phyloP scores from a whole-genome alignment of 1,284 basidiomycete species.

The Erythrobasidium hasegawianum region DNA sequence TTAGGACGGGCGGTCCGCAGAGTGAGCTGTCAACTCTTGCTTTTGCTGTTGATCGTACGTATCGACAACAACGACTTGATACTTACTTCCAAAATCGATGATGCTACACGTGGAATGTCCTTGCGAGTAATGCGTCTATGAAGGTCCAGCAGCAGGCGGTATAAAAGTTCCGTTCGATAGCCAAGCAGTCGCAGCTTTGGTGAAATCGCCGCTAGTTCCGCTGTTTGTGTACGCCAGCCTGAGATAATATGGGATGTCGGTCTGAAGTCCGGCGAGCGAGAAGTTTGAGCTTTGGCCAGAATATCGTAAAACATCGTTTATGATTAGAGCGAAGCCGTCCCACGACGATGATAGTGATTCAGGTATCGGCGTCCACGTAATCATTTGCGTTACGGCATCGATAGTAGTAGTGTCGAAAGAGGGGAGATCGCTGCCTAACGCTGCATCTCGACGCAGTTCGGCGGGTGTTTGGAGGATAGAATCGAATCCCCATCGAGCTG shows the following conservation, averaged over 20 bases:
- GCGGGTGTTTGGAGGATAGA: conserved; percentile 71
- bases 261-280: conserved; percentile 61
- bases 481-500: conserved; percentile 71
- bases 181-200: conserved; percentile 69
- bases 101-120: background rate
- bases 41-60: too few species aligned
- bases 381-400: conserved; percentile 58
- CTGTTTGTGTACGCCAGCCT: conserved; percentile 51
- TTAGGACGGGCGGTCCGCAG: too few species aligned
- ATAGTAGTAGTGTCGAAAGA: conserved; percentile 65
- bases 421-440: conserved; percentile 65
- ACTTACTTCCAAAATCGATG: too few species aligned
- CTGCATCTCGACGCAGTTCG: conserved; percentile 71
- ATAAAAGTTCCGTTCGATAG: conserved; percentile 73
- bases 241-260: conserved; percentile 71
- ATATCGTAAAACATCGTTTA: conserved; percentile 80
- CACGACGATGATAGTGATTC: conserved; percentile 53
- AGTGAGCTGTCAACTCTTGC: too few species aligned
- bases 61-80: too few species aligned
- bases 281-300: conserved; percentile 63
- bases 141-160: conserved; percentile 64
- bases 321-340: conserved; percentile 71
- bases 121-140: conserved; percentile 49
- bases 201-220: conserved; percentile 68
- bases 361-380: conserved; percentile 62